phyloP scores from a whole-genome alignment of 202 grass and related monocot species.

The Schoenoplectus tabernaemontani region DNA sequence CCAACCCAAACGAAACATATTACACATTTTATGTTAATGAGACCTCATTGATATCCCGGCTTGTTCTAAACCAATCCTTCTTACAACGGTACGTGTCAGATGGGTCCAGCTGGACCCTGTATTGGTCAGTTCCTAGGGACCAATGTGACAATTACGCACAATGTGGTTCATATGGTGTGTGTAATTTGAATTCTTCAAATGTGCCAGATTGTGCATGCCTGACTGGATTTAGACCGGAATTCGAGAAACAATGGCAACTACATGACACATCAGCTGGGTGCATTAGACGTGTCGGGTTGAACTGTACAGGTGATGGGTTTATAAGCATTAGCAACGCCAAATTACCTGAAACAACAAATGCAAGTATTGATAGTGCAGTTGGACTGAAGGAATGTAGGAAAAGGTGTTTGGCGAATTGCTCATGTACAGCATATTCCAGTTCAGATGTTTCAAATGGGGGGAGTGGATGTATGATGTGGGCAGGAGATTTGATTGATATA shows the following conservation, averaged over 20 bases:
- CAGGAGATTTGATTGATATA: constrained; percentile 39
- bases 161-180: constrained; percentile 46
- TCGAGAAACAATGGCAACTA: constrained; percentile 42
- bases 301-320: constrained; percentile 65
- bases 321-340: constrained; percentile 28
- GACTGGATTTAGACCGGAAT: constrained; percentile 44
- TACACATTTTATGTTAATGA: constrained; percentile 38
- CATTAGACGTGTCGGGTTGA: constrained; percentile 31
- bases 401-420: constrained; percentile 58
- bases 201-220: constrained; percentile 34
- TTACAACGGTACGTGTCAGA: constrained; percentile 44
- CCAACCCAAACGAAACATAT: constrained; percentile 36
- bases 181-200: constrained; percentile 25
- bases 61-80: constrained; percentile 50
- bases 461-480: constrained; percentile 62
- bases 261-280: constrained; percentile 51
- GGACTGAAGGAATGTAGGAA: constrained; percentile 42
- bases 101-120: constrained; percentile 40
- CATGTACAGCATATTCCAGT: constrained; percentile 50
- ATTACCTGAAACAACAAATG: constrained; percentile 64
- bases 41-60: constrained; percentile 30
- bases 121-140: constrained; percentile 54
- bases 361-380: constrained; percentile 26
- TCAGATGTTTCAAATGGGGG: constrained; percentile 36
- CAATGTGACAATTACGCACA: constrained; percentile 50